Evolutionary conservation across 306 rosid genomes (phyloP).

Genomic region (Crotalaria pallida): DNA sequence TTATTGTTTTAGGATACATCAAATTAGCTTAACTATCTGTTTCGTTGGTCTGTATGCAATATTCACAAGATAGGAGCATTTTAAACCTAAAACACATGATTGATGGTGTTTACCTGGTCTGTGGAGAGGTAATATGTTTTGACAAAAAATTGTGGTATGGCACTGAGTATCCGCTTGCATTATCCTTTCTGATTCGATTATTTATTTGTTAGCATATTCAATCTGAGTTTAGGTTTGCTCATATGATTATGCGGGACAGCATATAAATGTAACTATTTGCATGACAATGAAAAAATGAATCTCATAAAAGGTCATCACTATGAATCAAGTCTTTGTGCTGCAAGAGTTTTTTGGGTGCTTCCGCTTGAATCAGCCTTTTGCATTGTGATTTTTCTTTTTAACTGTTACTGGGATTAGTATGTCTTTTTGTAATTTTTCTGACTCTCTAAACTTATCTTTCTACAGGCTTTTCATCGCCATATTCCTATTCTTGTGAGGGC

Average conservation of each 20-base stretch:
- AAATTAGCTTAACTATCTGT: background rate
- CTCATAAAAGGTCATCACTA: background rate
- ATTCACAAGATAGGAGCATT: background rate
- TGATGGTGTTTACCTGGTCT: background rate
- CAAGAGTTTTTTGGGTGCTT: conserved; percentile 1
- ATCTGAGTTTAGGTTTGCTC: conserved; percentile 10
- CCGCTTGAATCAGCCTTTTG: too few species aligned
- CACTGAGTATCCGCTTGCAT: background rate
- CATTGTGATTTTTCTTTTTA: conserved; percentile 15
- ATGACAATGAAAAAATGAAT: background rate
- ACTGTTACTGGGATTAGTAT: background rate
- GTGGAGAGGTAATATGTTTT: background rate
- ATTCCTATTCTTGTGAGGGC: conserved; percentile 86
- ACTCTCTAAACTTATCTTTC: conserved; percentile 17
- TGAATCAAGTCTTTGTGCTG: background rate
- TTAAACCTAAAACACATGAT: background rate
- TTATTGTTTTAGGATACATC: background rate
- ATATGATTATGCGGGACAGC: background rate
- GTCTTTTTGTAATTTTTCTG: conserved; percentile 16
- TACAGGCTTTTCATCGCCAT: conserved; percentile 93
- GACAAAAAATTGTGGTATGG: background rate
- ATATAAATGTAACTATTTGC: background rate
- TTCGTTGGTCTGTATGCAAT: background rate
- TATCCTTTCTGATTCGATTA: background rate
- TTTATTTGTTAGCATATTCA: conserved; percentile 3